Conservation (phyloP, 495 filamentous ascomycete species). For the Aspergillus egyptiacus region DNA sequence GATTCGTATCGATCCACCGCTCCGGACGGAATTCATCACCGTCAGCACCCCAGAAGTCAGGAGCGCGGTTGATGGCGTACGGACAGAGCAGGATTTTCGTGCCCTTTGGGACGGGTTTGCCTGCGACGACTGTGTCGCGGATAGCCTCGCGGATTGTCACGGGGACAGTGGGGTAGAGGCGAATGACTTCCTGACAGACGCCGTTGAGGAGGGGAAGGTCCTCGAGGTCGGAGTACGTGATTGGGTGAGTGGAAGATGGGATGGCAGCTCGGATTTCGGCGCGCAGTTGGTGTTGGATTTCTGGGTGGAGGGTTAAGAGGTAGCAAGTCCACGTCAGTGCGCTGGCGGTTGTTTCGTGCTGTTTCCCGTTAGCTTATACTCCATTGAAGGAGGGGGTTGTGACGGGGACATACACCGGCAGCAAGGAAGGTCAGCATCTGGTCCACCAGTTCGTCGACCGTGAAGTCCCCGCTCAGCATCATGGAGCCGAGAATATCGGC, state of each 20-base stretch:
- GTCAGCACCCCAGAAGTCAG: constrained; percentile 38
- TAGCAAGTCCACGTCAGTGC: constrained; percentile 50
- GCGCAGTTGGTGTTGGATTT: constrained; percentile 42
- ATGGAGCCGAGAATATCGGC: constrained; percentile 63
- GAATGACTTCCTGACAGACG: constrained; percentile 46
- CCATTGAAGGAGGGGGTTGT: background rate
- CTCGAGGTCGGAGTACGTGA: constrained; percentile 39
- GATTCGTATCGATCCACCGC: constrained; percentile 45
- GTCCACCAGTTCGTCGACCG: constrained; percentile 46
- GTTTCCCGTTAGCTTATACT: constrained; percentile 13
- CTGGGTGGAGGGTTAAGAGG: constrained; percentile 42
- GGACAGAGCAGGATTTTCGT: constrained; percentile 41
- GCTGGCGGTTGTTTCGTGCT: constrained; percentile 51
- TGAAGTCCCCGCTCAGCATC: constrained; percentile 50
- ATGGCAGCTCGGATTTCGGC: constrained; percentile 41
- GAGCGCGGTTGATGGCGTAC: constrained; percentile 36
- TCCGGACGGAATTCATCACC: constrained; percentile 41
- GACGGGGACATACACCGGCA: constrained; percentile 35
- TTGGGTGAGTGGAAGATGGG: constrained; percentile 23
- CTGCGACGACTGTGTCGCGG: constrained; percentile 40
- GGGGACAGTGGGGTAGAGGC: constrained; percentile 47
- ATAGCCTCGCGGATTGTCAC: constrained; percentile 43
- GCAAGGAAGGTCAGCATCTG: constrained; percentile 53
- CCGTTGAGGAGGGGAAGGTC: constrained; percentile 48
- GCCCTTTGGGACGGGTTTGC: constrained; percentile 40